Conservation (phyloP, 1,139 yeast genomes). For the Schwanniomyces etchellsii region DNA sequence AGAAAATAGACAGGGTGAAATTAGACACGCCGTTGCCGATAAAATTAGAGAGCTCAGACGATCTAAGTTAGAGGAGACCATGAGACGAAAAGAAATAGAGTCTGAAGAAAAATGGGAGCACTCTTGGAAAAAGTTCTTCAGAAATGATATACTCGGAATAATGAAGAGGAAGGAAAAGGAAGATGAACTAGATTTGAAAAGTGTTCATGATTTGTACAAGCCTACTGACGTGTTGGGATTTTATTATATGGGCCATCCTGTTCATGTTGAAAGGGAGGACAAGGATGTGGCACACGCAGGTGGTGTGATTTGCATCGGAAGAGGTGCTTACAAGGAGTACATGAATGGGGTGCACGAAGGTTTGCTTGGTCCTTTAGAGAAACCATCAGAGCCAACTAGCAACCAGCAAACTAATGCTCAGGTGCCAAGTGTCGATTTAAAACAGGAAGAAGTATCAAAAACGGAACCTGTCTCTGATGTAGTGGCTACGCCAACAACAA, state of each 20-base stretch:
- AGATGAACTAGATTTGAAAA: constrained; percentile 15
- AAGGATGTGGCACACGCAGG: constrained; percentile 49
- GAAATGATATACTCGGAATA: constrained; percentile 8
- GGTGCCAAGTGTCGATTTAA: too few relatives aligned
- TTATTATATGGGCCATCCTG: constrained; percentile 33
- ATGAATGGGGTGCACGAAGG: constrained; percentile 92
- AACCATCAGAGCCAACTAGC: constrained; percentile 36
- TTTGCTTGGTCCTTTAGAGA: constrained; percentile 80
- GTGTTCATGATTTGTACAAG: constrained; percentile 36
- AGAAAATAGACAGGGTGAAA: constrained; percentile 84
- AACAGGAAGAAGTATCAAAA: too few relatives aligned
- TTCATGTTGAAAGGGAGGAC: constrained; percentile 43
- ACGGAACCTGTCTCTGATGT: too few relatives aligned
- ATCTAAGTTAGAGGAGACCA: constrained; percentile 15
- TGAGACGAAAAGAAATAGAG: constrained; percentile 7
- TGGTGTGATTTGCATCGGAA: constrained; percentile 86
- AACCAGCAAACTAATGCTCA: not conserved
- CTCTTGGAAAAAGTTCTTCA: constrained; percentile 11
- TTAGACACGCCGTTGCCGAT: constrained; percentile 76
- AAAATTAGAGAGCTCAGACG: constrained; percentile 68
- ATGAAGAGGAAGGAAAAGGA: constrained; percentile 3
- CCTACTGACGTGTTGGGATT: constrained; percentile 58
- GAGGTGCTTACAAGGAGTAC: constrained; percentile 95
- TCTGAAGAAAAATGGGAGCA: constrained; percentile 15
- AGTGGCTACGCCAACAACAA: constrained; percentile 1